These are phyloP conservation scores for Kalmusia sp. DNA, from an alignment of 2,329 filamentous ascomycete genomes.

Conservation along the genomic window DNA sequence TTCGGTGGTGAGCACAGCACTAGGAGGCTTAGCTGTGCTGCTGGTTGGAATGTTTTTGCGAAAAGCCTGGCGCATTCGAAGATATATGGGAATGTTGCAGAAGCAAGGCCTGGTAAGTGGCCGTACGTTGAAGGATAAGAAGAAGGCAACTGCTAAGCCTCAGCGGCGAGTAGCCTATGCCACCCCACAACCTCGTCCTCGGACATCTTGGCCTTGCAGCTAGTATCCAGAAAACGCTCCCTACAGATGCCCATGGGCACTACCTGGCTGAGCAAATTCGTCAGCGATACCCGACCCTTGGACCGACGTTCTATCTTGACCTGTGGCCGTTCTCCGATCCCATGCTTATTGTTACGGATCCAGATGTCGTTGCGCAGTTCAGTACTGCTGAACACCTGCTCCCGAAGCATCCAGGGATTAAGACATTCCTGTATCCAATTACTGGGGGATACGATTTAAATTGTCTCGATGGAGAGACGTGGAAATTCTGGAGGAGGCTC, in stretches of 20 bases:
- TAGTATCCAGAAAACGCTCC: neutral
- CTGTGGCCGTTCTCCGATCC: constrained; percentile 13
- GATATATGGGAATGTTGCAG: constrained; percentile 1
- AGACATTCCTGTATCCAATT: constrained; percentile 9
- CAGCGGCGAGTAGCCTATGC: constrained; percentile 9
- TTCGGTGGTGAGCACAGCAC: neutral
- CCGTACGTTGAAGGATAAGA: neutral
- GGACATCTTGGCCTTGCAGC: constrained; percentile 13
- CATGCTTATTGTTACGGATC: constrained; percentile 13
- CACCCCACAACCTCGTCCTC: constrained; percentile 11
- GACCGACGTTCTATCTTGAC: constrained; percentile 14
- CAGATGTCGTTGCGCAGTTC: constrained; percentile 10
- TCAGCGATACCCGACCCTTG: constrained; percentile 9
- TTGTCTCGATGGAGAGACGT: constrained; percentile 12
- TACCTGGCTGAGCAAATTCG: constrained; percentile 12
- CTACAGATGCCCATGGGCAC: constrained; percentile 12
- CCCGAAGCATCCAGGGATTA: constrained; percentile 15
- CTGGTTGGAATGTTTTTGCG: neutral
- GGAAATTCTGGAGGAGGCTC: constrained; percentile 37
- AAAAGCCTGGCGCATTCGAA: constrained; percentile 1
- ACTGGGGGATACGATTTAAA: constrained; percentile 12
- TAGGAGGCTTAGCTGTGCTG: neutral
- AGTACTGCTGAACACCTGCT: constrained; percentile 8
- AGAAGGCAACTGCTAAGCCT: neutral
- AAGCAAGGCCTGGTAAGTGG: constrained; percentile 1